Evolutionary conservation across 1,284 basidiomycete species (phyloP).

Genomic region (Mycena citricolor): DNA sequence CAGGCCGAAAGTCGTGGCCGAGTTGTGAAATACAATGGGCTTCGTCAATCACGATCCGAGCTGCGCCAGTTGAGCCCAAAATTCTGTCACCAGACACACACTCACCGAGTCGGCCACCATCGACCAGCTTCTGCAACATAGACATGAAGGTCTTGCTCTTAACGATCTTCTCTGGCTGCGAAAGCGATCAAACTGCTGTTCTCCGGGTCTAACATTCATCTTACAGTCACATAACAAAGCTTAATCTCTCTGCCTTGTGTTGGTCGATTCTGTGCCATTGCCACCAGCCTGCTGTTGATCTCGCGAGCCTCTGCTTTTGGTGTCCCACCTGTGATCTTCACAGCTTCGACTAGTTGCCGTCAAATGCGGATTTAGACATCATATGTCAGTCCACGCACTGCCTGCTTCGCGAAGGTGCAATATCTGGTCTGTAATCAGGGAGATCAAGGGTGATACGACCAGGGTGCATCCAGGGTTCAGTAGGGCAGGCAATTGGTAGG

Average conservation of each 20-base stretch:
- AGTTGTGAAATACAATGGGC: conserved; percentile 81
- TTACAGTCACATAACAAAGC: conserved; percentile 81
- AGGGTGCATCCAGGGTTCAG: conserved; percentile 78
- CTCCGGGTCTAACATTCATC: conserved; percentile 23
- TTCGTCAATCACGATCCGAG: conserved; percentile 86
- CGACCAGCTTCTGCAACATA: conserved; percentile 66
- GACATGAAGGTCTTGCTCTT: conserved; percentile 73
- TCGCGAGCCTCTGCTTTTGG: conserved; percentile 53
- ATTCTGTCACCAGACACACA: no score
- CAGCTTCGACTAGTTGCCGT: conserved; percentile 71
- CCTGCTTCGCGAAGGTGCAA: conserved; percentile 70
- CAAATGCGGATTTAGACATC: no score
- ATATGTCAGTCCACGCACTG: conserved; percentile 48
- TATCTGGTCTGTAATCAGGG: conserved; percentile 85
- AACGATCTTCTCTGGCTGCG: conserved; percentile 80
- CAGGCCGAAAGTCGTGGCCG: conserved; percentile 84
- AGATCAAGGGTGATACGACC: conserved; percentile 82
- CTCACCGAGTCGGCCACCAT: conserved; percentile 61
- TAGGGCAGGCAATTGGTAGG: conserved; percentile 89
- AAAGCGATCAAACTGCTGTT: conserved; percentile 1
- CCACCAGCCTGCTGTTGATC: conserved; percentile 53
- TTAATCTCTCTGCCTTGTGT: conserved; percentile 53
- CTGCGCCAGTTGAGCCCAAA: no score
- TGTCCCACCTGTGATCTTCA: conserved; percentile 74
- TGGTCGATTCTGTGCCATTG: conserved; percentile 38